Evolutionary conservation across 148 eudicot species (phyloP), one percentile per base, ranked within the genome.

Genomic region (Pharnaceum exiguum): DNA sequence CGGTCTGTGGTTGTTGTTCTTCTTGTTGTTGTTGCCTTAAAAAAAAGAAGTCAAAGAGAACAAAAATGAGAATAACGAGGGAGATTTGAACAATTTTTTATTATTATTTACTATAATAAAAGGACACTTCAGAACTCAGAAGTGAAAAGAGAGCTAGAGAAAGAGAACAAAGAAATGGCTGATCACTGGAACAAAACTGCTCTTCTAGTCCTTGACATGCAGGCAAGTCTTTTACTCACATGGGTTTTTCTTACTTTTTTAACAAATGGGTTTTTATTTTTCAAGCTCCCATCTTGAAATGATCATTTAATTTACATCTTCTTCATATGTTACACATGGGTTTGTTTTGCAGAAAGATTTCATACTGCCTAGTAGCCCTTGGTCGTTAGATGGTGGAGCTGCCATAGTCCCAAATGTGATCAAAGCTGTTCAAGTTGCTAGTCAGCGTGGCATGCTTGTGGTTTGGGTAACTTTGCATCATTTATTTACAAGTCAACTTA

Each of bases 191-290:
- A 83, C 19, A 82, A 74, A 47, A 81, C 96, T 0, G 96, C 98
- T 21, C 90, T 91, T 51, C 70, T 93, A 15, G 89, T 93, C 67
- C 85, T 93, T 17, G 98, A 88, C 51, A 88, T 93, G 96, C 98
- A 93, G 89, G 98, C 85, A 27, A 37, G 7, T 31, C 23, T 26
- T 48, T n/a, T 24, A 18, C 8, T 37, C 29, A 10, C 29, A 23
- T 22, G 19, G 15, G 47, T 40, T 1, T 45, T 5, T 15, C 3
- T 2, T 0, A 26, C 35, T 6, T 35, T 13, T 7, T 8, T 44
- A 22, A 12, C 15, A 28, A 1, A 26, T 44, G n/a, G 28, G 17
- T 51, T 64, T 29, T 29, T 18, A 7, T 30, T 37, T 28, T 3
- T 7, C 33, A 30, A 15, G 48, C 10, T 5, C 7, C 30, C 23